Evolutionary conservation across 1,139 yeast species (phyloP).

Genomic region (Geotrichum cucujoidarum): DNA sequence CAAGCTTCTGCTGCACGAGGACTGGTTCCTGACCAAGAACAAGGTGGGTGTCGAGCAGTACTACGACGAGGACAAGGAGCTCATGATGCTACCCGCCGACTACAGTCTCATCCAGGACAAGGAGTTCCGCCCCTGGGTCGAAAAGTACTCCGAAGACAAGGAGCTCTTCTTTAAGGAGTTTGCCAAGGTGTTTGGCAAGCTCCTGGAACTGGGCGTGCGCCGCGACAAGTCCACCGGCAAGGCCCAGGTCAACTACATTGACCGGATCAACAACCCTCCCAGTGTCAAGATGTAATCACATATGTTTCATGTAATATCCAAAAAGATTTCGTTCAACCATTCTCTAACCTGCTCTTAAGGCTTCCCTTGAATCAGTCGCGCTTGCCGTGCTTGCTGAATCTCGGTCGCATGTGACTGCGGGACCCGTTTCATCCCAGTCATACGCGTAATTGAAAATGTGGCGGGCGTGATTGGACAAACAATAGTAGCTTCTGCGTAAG

Average conservation of each 20-base stretch:
- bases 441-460: too few species aligned
- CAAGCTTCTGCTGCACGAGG: constrained; percentile 59
- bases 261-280: constrained; percentile 25
- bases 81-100: constrained; percentile 69
- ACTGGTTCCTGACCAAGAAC: constrained; percentile 65
- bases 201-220: constrained; percentile 55
- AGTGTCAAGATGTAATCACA: constrained; percentile 23
- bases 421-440: too few species aligned
- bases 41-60: constrained; percentile 63
- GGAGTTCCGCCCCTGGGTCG: constrained; percentile 47
- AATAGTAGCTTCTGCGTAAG: too few species aligned
- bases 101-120: constrained; percentile 50
- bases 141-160: constrained; percentile 52
- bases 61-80: constrained; percentile 55
- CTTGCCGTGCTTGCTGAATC: too few species aligned
- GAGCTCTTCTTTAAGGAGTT: constrained; percentile 50
- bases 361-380: too few species aligned
- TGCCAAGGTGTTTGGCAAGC: constrained; percentile 48
- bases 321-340: too few species aligned
- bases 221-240: constrained; percentile 32
- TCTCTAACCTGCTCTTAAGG: too few species aligned
- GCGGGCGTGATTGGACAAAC: too few species aligned
- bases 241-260: constrained; percentile 32
- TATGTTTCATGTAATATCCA: too few species aligned
- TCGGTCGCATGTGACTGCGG: too few species aligned